These are phyloP conservation scores for Coniella lustricola DNA, from an alignment of 2,329 filamentous ascomycete species.

Conservation along the genomic window DNA sequence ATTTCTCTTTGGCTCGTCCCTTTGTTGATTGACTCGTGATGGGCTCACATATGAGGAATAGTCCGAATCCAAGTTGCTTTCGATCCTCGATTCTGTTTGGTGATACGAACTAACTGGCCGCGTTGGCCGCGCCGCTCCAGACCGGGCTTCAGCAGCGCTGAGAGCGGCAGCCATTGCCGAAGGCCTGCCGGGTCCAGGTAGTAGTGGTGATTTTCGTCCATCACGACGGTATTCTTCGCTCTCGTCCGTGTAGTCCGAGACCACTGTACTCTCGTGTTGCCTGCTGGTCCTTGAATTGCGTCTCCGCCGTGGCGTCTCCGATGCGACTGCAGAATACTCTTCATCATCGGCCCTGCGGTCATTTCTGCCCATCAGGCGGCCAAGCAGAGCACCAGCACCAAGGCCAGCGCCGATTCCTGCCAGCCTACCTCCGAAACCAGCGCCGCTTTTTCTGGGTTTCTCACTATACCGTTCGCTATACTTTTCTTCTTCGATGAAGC, in stretches of 20 bases:
- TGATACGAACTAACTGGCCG: constrained; percentile 40
- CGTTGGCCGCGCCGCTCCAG: constrained; percentile 23
- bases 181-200: constrained; percentile 41
- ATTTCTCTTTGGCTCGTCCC: constrained; percentile 33
- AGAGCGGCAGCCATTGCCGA: constrained; percentile 37
- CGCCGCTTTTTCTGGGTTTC: constrained; percentile 33
- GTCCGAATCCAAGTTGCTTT: constrained; percentile 47
- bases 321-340: constrained; percentile 56
- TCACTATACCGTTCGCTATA: constrained; percentile 60
- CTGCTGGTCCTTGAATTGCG: constrained; percentile 27
- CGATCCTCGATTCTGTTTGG: constrained; percentile 33
- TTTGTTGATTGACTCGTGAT: constrained; percentile 44
- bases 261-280: constrained; percentile 28
- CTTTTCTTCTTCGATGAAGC: constrained; percentile 63
- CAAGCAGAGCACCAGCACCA: constrained; percentile 56
- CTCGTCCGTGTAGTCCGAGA: constrained; percentile 43
- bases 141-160: constrained; percentile 37
- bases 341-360: constrained; percentile 44
- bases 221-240: constrained; percentile 30
- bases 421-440: constrained; percentile 55
- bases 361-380: constrained; percentile 49
- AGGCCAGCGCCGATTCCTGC: constrained; percentile 53
- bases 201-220: constrained; percentile 33
- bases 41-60: constrained; percentile 57
- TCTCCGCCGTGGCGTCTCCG: constrained; percentile 50